Evolutionary conservation across 2,329 filamentous ascomycete species (phyloP).

Genomic region (Elsinoe necatrix): DNA sequence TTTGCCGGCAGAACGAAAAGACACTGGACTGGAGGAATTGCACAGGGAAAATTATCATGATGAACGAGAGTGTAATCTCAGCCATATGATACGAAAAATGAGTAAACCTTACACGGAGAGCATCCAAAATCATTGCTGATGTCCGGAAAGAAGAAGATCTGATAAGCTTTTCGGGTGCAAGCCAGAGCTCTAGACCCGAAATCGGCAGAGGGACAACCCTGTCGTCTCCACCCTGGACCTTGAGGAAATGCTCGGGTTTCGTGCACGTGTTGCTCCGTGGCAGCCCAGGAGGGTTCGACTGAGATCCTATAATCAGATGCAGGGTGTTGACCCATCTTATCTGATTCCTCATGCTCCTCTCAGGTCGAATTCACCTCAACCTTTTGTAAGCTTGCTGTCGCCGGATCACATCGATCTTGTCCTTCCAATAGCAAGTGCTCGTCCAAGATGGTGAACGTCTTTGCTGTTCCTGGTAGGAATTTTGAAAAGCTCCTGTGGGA

Average conservation of each 20-base stretch:
- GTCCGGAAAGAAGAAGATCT: background rate
- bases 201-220: background rate
- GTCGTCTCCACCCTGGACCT: background rate
- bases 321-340: background rate
- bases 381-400: background rate
- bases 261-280: background rate
- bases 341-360: background rate
- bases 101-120: too few relatives aligned
- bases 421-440: too few relatives aligned
- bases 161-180: background rate
- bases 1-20: background rate
- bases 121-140: too few relatives aligned
- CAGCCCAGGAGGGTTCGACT: background rate
- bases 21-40: background rate
- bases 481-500: background rate
- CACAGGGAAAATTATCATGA: too few relatives aligned
- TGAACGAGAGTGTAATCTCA: too few relatives aligned
- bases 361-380: background rate
- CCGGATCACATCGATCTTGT: too few relatives aligned
- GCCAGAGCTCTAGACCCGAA: background rate
- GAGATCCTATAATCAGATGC: background rate
- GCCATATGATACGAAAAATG: too few relatives aligned
- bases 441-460: conserved; percentile 54
- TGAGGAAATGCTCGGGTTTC: background rate
- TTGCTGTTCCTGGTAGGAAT: conserved; percentile 55